Evolutionary conservation across 371 early-diverging fungal genomes (phyloP), one percentile per base, ranked within the genome.

Genomic region (Haplosporangium sp.): DNA sequence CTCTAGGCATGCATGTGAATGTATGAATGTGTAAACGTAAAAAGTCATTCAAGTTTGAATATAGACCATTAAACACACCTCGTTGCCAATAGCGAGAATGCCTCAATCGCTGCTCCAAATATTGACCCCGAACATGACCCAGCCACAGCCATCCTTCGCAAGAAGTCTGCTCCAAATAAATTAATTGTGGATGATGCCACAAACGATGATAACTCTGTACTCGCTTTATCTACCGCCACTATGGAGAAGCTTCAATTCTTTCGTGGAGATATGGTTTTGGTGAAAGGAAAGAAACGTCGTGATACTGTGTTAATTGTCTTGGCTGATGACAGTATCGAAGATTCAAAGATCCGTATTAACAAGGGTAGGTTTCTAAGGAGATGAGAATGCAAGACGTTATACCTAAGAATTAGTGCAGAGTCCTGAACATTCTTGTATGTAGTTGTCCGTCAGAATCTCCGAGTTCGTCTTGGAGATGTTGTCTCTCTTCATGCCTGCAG

Each of bases 221-320:
- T 94, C 69, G 88, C 92, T 40, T 86, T 98, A 68, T 94, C 93
- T n/a, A 91, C 95, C 35, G 95, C 93, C 45, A 97, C 97, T 55
- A 95, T 98, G 92, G 98, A 98, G 77, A 88, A 85, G 63, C 90
- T 98, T 68, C 91, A 92, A 59, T 92, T 98, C 60, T 98, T 98
- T 89, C 88, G 92, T 79, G 97, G 99, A 66, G 99, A 99, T 83
- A 96, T 96, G 70, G 94, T 99, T 48, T 84, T 97, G 57, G 87
- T 99, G 74, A 97, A 98, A 89, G 99, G 99, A 74, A 99, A 99
- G 89, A 97, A 97, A 92, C 92, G 99, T 85, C 92, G 92, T 76
- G 99, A 99, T 83, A 97, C 98, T 9, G 96, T 99, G 20, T 90
- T 99, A 62, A 95, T 97, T 72, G 96, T 96, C 58, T 86, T 97